Evolutionary conservation across 805 yeast species (phyloP).

Genomic region (Alloascoidea hylecoeti): DNA sequence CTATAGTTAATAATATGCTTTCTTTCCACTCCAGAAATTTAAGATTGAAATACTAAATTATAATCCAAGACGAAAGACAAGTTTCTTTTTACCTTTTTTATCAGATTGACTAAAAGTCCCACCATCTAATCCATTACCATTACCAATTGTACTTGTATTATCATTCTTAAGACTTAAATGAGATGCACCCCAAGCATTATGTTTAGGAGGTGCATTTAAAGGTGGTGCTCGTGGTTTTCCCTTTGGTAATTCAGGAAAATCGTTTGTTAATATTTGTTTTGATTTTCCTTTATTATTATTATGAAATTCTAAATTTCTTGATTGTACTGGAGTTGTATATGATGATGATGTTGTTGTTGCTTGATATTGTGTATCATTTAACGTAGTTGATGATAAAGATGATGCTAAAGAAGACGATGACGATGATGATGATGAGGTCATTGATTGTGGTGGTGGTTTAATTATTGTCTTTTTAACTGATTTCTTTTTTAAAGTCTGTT

Average conservation of each 20-base stretch:
- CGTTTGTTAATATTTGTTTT: slow-evolving; percentile 5
- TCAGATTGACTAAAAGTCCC: not conserved
- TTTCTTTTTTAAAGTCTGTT: too few relatives aligned
- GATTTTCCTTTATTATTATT: slow-evolving; percentile 8
- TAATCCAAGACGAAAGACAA: slow-evolving; percentile 11
- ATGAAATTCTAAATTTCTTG: not conserved
- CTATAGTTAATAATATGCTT: too few relatives aligned
- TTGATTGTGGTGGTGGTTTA: too few relatives aligned
- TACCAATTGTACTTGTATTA: not conserved
- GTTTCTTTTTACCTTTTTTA: not conserved
- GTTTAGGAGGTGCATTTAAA: not conserved
- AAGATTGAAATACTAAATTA: slow-evolving; percentile 12
- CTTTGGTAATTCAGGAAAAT: slow-evolving; percentile 3
- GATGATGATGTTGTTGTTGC: not conserved
- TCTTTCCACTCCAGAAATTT: too few relatives aligned
- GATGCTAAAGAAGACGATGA: too few relatives aligned
- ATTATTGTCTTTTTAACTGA: too few relatives aligned
- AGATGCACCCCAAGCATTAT: not conserved
- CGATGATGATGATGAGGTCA: too few relatives aligned
- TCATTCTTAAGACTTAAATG: not conserved
- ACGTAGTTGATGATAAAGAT: too few relatives aligned
- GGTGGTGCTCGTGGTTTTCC: not conserved
- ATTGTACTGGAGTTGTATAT: not conserved
- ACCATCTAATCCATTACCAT: not conserved
- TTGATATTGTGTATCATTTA: too few relatives aligned